A percentile compares a stretch with the other conserved stretches of the same genome.
Conservation (phyloP, 805 yeast genomes). For the Zygoascus tannicola region DNA sequence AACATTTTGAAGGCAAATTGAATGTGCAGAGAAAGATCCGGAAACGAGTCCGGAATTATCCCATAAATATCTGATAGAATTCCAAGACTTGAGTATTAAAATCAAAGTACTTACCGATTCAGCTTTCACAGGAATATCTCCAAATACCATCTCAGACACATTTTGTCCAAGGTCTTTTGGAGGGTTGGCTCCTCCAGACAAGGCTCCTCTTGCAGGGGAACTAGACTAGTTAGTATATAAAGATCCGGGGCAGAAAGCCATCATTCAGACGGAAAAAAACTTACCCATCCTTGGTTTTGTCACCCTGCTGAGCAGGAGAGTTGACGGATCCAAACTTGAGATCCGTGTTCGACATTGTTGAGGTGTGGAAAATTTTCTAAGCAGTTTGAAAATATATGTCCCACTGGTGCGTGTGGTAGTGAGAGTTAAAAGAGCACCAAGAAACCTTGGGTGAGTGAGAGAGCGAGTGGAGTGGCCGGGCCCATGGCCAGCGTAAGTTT, state of each 20-base stretch:
- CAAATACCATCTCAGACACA: constrained; percentile 10
- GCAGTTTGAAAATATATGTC: background rate
- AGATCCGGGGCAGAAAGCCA: background rate
- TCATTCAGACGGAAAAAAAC: background rate
- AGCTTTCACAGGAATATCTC: constrained; percentile 10
- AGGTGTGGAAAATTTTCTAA: background rate
- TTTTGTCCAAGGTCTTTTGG: constrained; percentile 11
- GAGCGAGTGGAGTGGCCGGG: background rate
- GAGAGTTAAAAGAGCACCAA: too few species aligned
- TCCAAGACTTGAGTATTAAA: background rate
- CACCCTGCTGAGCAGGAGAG: constrained; percentile 6
- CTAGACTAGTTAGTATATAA: background rate
- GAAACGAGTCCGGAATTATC: too few species aligned
- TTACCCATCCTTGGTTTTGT: constrained; percentile 1
- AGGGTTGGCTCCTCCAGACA: constrained; percentile 12
- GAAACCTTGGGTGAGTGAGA: background rate
- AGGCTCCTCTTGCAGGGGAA: constrained; percentile 1
- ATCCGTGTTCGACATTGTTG: constrained; percentile 8
- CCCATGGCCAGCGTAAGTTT: too few species aligned
- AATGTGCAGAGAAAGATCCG: too few species aligned
- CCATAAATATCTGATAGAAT: background rate
- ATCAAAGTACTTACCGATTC: background rate
- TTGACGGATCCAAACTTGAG: constrained; percentile 9
- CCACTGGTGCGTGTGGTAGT: too few species aligned
- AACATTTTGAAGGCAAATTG: too few species aligned